Conservation (phyloP, 2,329 filamentous ascomycete genomes). For the Neonectria magnoliae region DNA sequence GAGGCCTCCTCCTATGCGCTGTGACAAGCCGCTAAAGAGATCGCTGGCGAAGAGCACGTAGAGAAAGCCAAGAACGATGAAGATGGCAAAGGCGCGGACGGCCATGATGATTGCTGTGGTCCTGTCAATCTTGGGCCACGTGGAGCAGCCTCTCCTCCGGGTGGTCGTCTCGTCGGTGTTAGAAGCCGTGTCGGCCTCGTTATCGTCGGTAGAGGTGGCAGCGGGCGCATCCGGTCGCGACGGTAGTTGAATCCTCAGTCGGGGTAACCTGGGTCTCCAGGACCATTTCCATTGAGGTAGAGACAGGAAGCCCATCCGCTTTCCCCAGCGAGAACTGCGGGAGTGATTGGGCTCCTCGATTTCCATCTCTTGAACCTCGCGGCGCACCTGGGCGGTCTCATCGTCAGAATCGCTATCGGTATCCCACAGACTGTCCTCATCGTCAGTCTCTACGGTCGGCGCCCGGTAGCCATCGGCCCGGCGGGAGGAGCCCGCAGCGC, state of each 20-base stretch:
- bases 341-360: constrained; percentile 72
- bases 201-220: constrained; percentile 34
- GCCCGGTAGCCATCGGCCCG: constrained; percentile 73
- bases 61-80: constrained; percentile 79
- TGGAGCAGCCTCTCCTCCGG: constrained; percentile 37
- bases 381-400: constrained; percentile 74
- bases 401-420: constrained; percentile 58
- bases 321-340: constrained; percentile 61
- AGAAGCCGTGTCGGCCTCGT: constrained; percentile 37
- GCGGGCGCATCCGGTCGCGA: constrained; percentile 46
- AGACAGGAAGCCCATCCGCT: constrained; percentile 64
- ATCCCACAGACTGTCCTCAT: constrained; percentile 68
- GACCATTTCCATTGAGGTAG: constrained; percentile 65
- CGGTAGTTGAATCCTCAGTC: constrained; percentile 60
- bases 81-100: constrained; percentile 77
- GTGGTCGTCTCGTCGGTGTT: constrained; percentile 42
- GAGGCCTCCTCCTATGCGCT: constrained; percentile 72
- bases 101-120: constrained; percentile 68
- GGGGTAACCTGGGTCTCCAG: constrained; percentile 64
- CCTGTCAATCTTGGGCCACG: constrained; percentile 53
- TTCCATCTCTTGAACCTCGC: constrained; percentile 90
- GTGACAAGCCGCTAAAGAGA: constrained; percentile 74
- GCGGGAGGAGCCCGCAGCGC: constrained; percentile 51
- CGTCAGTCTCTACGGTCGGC: constrained; percentile 83
- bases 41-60: constrained; percentile 90